Evolutionary conservation across 2,329 filamentous ascomycete genomes (phyloP), one percentile per base, ranked within the genome.

Genomic region (Aureobasidium sp.): DNA sequence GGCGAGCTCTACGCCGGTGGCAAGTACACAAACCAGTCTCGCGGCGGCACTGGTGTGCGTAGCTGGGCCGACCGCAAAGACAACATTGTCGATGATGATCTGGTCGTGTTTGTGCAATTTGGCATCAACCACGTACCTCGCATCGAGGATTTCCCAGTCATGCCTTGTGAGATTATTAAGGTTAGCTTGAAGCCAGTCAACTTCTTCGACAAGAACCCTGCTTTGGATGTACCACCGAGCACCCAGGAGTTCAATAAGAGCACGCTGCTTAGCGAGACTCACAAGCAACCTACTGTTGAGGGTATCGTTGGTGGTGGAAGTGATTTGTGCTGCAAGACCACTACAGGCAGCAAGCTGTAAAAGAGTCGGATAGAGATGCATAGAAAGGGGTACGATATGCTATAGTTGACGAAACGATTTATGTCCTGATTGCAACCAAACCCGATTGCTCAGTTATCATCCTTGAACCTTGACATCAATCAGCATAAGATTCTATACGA

Each of bases 1-100:
- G 79, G 81, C 61, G 82, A 86, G 71, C 74, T 86, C 2, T 86
- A 79, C 70, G 80, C 84, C 0, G 84, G 83, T 2, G 84, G 84
- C 4, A 76, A 80, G 60, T 85, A 84, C 70, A 83, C 83, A 0
- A 84, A 83, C 66, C 84, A 87, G 69, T 86, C 82, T 39, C 72
- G 80, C 66, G 77, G 81, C 61, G 72, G 79, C 61, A 75, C 73
- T 26, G 74, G 80, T 63, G 80, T 81, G 42, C 71, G 76, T 62
- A 70, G 72, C 46, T 81, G 79, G 76, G 81, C 79, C 0, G 74
- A 78, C 17, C 74, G 80, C n/a, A 77, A 80, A 62, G 82, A 84
- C 62, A 75, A 74, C 51, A 80, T 84, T 56, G 77, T 79, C 61
- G 81, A 85, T 63, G 77, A 79, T 4, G 82, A 85, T 68, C 75